Conservation (phyloP, 169 alveolate genomes). For the Plasmodium falciparum region DNA sequence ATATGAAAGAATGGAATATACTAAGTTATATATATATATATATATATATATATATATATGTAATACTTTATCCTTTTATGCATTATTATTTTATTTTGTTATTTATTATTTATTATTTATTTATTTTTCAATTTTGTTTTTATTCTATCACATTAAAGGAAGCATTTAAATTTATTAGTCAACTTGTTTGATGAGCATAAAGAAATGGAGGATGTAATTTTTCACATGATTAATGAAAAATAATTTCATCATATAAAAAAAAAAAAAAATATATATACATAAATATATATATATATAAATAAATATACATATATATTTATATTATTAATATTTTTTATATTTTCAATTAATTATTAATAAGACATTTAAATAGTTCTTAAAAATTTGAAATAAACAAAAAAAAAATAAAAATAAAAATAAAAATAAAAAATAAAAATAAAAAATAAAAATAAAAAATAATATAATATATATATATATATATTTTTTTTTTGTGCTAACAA, state of each 20-base stretch:
- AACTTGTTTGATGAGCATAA: slow-evolving; percentile 40
- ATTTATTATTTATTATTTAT: neutral
- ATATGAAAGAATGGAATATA: neutral
- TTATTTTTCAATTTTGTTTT: neutral
- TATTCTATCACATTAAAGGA: slow-evolving; percentile 1
- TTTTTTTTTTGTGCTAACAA: too few species aligned
- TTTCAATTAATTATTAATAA: too few species aligned
- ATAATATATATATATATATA: too few species aligned
- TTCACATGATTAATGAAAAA: neutral
- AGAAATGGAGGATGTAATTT: slow-evolving; percentile 48
- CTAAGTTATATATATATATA: neutral
- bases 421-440: too few species aligned
- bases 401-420: too few species aligned
- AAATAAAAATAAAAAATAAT: too few species aligned
- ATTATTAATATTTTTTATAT: neutral
- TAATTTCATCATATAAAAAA: too few species aligned
- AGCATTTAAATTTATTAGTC: slow-evolving; percentile 36
- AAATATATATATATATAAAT: neutral
- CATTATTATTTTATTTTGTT: neutral
- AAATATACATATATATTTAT: slow-evolving; percentile 6
- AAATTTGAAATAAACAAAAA: too few species aligned
- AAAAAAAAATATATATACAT: neutral
- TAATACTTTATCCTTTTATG: neutral
- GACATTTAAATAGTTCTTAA: too few species aligned
- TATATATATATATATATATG: neutral